Evolutionary conservation across 345 rosid genomes (phyloP), one percentile per base, ranked within the genome.

Genomic region (Citrus reticulata): DNA sequence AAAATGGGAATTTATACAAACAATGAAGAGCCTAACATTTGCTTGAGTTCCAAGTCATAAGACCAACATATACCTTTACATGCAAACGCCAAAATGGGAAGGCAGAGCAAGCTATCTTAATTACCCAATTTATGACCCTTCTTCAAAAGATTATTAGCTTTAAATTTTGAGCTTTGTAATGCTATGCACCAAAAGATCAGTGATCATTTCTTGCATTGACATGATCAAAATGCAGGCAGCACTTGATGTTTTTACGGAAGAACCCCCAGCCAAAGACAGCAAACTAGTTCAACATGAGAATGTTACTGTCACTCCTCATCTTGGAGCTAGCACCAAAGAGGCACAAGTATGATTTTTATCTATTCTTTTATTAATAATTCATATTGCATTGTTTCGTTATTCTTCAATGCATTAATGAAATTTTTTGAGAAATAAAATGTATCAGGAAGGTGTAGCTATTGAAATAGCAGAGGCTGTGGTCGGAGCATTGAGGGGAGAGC

Each of bases 291-390:
- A 84, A 42, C 98, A 92, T 78, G 88, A 88, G 68, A 91, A 88
- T 74, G 95, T 93, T 54, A 91, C 85, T 3, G 93, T 87, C 64
- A 93, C 98, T 13, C 98, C 98, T 83, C 98, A 93, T 84, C 97
- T 93, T 2, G 98, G 98, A 83, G 97, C 97, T 46, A 92, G 98
- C 85, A 92, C 97, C 40, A 93, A 90, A 82, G 98, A 93, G 88
- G 98, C 98, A 63, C 98, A 93, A 89, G 97, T 89, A 62, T 20
- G 32, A 17, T 7, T 54, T 25, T 19, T 13, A 42, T 24, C 24
- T 14, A 7, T 32, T 60, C 13, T n/a, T 3, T 46, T 10, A 4
- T 63, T 75, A 42, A 46, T 16, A 16, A 5, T 29, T 70, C 72
- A 24, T n/a, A 9, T 68, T 24, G 55, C 32, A 42, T 25, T 40